Evolutionary conservation across 1,139 yeast genomes (phyloP).

Genomic region (Blastobotrys illinoisensis): DNA sequence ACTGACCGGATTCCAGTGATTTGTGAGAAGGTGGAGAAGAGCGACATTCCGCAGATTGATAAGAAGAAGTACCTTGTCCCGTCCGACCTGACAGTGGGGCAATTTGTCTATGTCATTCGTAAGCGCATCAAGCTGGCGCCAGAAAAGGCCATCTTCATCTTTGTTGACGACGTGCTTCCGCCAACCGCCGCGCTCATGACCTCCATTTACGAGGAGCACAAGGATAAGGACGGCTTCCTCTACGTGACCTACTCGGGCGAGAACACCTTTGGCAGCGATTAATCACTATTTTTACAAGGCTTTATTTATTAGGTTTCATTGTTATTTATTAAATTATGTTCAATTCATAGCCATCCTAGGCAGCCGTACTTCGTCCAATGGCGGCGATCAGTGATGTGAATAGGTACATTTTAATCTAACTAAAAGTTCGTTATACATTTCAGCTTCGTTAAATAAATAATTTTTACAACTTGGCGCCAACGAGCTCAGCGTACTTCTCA

Average conservation of each 20-base stretch:
- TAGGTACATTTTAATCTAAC: neutral
- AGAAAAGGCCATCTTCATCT: slow-evolving; percentile 95
- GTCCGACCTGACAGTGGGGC: slow-evolving; percentile 93
- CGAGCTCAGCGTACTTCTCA: slow-evolving; percentile 41
- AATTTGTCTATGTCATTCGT: slow-evolving; percentile 93
- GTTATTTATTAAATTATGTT: slow-evolving; percentile 1
- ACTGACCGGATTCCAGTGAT: slow-evolving; percentile 90
- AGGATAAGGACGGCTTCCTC: slow-evolving; percentile 94
- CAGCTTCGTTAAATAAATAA: neutral
- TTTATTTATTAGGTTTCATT: neutral
- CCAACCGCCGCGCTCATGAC: slow-evolving; percentile 98
- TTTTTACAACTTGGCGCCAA: slow-evolving; percentile 35
- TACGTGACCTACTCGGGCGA: slow-evolving; percentile 71
- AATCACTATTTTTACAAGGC: neutral
- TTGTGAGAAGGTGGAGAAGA: slow-evolving; percentile 95
- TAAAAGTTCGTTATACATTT: neutral
- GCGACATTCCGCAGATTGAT: slow-evolving; percentile 93
- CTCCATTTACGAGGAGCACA: slow-evolving; percentile 89
- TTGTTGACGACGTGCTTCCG: slow-evolving; percentile 92
- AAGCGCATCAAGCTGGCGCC: slow-evolving; percentile 93
- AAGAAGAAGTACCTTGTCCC: slow-evolving; percentile 96
- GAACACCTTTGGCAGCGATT: slow-evolving; percentile 38
- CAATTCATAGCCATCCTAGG: too few species aligned
- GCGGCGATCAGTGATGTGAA: too few species aligned
- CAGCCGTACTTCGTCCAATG: too few species aligned